Evolutionary conservation across 495 filamentous ascomycete species (phyloP), one percentile per base, ranked within the genome.

Genomic region (Jackrogersella minutella): DNA sequence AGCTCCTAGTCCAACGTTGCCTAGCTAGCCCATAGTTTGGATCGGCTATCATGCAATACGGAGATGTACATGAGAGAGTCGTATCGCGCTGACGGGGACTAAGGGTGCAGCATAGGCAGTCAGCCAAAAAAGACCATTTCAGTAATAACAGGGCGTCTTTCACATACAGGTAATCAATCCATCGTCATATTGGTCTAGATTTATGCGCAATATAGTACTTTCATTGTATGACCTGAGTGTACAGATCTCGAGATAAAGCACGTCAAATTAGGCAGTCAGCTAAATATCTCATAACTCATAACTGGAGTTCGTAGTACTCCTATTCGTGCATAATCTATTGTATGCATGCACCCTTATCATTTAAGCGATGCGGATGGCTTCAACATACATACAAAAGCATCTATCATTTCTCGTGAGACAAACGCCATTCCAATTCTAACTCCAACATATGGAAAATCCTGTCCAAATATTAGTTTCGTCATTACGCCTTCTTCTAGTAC

Each of bases 291-390:
- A 44, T 44, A 44, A n/a, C 41, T 44, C 41, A 44, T 24, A 24
- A 13, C 5, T 8, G 19, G 41, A 44, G 41, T 22, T 44, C 22
- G 21, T 19, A 13, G 7, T 19, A 44, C 17, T 11, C 41, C 22
- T 17, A 47, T 30, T 47, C 44, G 13, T 47, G 26, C 44, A 47
- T 47, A 47, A 47, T 47, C 44, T 30, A 47, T 30, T 47, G 44
- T 14, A 22, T 47, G 22, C n/a, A 47, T 47, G n/a, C 24, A n/a
- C 14, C 44, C 26, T 30, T 47, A 13, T 16, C n/a, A 24, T 47
- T 24, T 30, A 47, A 30, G 41, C 41, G 41, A 44, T 19, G 8
- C 8, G 3, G 41, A 13, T 44, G 41, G 11, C 10, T 44, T 44
- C 19, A 19, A 44, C 21, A 43, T 44, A 44, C 41, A n/a, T n/a